Conservation (phyloP, 1,284 basidiomycete species). For the Irpex sp. region DNA sequence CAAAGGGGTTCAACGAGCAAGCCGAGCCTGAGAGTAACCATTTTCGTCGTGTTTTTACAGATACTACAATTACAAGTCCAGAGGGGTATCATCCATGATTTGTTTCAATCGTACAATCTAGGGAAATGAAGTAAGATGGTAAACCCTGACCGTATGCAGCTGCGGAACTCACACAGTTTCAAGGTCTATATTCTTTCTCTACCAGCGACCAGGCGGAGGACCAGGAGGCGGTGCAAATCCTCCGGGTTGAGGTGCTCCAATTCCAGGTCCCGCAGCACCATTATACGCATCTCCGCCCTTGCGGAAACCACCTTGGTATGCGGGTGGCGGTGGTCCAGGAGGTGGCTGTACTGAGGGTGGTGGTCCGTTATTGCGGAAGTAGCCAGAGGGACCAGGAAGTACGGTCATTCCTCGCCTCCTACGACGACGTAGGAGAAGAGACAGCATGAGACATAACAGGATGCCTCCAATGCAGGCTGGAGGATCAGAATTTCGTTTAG, state of each 20-base stretch:
- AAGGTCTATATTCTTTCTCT: not conserved
- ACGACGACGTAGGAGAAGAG: conserved; percentile 1
- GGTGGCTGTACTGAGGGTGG: not conserved
- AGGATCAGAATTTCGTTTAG: not conserved
- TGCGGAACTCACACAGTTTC: no score
- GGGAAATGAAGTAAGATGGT: no score
- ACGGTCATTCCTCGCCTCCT: conserved; percentile 4
- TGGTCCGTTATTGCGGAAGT: conserved; percentile 2
- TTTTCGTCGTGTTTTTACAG: no score
- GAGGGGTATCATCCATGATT: no score
- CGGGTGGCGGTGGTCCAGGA: conserved; percentile 8
- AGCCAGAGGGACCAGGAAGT: conserved; percentile 8
- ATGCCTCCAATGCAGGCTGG: conserved; percentile 10
- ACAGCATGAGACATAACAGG: conserved; percentile 5
- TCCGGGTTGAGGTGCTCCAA: conserved; percentile 8
- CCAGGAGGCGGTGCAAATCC: conserved; percentile 16
- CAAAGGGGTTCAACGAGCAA: no score
- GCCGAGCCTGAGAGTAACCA: no score
- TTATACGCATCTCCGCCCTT: not conserved
- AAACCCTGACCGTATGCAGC: no score
- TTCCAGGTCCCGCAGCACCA: not conserved
- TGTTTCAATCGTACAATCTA: no score
- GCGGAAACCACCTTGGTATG: conserved; percentile 6
- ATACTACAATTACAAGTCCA: no score
- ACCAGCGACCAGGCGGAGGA: conserved; percentile 6